Evolutionary conservation across 768 basidiomycete species (phyloP).

Genomic region (Baorangia bicolor): DNA sequence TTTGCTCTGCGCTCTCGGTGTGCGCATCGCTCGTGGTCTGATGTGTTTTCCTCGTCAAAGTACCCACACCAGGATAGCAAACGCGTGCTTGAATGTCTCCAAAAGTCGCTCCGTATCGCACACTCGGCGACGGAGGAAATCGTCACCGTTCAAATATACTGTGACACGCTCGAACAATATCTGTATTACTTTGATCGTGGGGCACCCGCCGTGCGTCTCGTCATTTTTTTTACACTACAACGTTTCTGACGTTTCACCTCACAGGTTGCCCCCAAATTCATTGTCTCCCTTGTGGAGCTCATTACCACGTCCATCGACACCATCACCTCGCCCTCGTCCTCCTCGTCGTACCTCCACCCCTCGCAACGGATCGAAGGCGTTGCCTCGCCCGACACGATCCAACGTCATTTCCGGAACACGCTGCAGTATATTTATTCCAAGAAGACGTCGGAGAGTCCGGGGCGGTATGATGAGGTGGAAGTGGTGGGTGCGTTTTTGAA

Average conservation of each 20-base stretch:
- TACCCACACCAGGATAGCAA: slow-evolving; percentile 93
- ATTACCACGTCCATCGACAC: slow-evolving; percentile 94
- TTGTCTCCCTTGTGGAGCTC: slow-evolving; percentile 93
- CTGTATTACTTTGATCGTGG: slow-evolving; percentile 94
- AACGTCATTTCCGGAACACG: slow-evolving; percentile 91
- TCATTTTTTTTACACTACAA: not conserved
- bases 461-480: slow-evolving; percentile 84
- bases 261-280: slow-evolving; percentile 92
- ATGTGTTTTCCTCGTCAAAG: slow-evolving; percentile 19
- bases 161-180: slow-evolving; percentile 94
- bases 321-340: slow-evolving; percentile 62
- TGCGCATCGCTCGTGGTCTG: not conserved
- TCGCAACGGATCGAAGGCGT: slow-evolving; percentile 90
- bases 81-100: slow-evolving; percentile 94
- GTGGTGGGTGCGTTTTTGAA: slow-evolving; percentile 85
- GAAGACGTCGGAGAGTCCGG: slow-evolving; percentile 45
- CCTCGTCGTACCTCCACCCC: slow-evolving; percentile 69
- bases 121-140: slow-evolving; percentile 97
- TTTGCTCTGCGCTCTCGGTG: slow-evolving; percentile 27
- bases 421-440: slow-evolving; percentile 76
- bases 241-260: not conserved
- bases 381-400: slow-evolving; percentile 91
- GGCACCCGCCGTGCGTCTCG: slow-evolving; percentile 75
- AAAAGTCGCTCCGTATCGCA: slow-evolving; percentile 94
- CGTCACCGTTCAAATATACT: slow-evolving; percentile 93